These are phyloP conservation scores for Hypholoma fasciculare DNA, from an alignment of 768 basidiomycete species.

Conservation along the genomic window DNA sequence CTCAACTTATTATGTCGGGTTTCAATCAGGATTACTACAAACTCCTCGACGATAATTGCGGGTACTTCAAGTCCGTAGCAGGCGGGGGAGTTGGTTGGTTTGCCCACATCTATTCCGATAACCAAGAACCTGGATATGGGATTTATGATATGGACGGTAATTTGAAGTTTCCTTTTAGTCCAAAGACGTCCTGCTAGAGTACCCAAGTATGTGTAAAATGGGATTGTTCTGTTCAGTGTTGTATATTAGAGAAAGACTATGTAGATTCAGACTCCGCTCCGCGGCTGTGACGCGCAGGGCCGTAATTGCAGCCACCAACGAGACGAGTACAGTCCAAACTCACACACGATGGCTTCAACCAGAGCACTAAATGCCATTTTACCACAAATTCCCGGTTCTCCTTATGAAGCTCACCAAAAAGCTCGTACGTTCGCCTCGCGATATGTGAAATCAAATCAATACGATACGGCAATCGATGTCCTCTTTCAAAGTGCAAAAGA, in stretches of 20 bases:
- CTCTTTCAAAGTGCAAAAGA: constrained; percentile 89
- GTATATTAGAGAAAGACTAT: neutral
- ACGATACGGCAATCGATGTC: constrained; percentile 87
- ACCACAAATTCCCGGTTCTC: constrained; percentile 68
- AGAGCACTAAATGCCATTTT: constrained; percentile 76
- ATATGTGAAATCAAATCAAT: constrained; percentile 77
- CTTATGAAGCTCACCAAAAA: constrained; percentile 97
- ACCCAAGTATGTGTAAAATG: neutral
- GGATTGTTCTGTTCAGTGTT: no score
- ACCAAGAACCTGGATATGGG: constrained; percentile 69
- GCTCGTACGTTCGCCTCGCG: constrained; percentile 93
- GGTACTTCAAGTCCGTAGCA: constrained; percentile 55
- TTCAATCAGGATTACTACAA: constrained; percentile 55
- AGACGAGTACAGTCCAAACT: neutral
- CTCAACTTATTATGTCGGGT: neutral
- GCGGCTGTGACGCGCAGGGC: neutral
- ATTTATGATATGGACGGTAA: constrained; percentile 50
- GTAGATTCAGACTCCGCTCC: constrained; percentile 17
- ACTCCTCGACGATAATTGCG: constrained; percentile 64
- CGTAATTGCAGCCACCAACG: neutral
- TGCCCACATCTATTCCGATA: constrained; percentile 75
- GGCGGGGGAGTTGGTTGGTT: constrained; percentile 81
- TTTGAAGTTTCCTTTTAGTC: constrained; percentile 66
- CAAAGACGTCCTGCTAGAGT: constrained; percentile 57
- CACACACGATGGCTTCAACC: constrained; percentile 37